Base-by-base conservation (phyloP, 192 early-diverging fungal species). In the Backusella psychrophila region DNA sequence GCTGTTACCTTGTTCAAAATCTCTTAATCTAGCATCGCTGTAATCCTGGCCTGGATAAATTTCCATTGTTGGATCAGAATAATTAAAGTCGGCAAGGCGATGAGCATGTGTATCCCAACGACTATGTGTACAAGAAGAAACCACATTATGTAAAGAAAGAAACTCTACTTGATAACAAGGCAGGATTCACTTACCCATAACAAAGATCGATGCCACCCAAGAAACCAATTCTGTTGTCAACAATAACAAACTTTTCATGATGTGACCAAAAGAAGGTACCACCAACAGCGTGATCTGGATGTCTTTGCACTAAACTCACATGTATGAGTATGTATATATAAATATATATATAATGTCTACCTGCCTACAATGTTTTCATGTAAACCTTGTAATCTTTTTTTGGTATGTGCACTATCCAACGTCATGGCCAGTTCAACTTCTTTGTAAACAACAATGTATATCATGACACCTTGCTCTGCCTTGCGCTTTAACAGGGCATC, bases 211-310 rank as follows among this genome's bases (percentile, higher is more conserved):
- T 86, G 1, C 95, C 95, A 72, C 95, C 95, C 38, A 96, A 87
- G 66, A 95, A 96, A 0, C 92, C 93, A 75, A 95, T 89, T 59
- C 89, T 90, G 75, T 91, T 90, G 81, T 96, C 94, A 3, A 96
- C 83, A 3, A 94, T 85, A 3, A 92, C 86, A 73, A 92, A 88
- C 73, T 96, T 96, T 69, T 92, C 92, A 70, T 93, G 92, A 80
- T 93, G 92, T 19, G 95, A 94, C 95, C 95, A 97, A 85, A 95
- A 94, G 81, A 92, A 89, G 6, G 93, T 94, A 33, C 91, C 92
- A 33, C 87, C 89, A 11, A 94, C 85, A 68, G 80, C 75, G 75
- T 96, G 95, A 78, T 97, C 94, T 17, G 95, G 95, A 78, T 97
- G 93, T 17, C 95, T 88, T 79, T 93, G 90, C 9, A 97, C 93